Evolutionary conservation across 2,329 filamentous ascomycete species (phyloP).

Genomic region (Aspergillus ochraceoroseus): DNA sequence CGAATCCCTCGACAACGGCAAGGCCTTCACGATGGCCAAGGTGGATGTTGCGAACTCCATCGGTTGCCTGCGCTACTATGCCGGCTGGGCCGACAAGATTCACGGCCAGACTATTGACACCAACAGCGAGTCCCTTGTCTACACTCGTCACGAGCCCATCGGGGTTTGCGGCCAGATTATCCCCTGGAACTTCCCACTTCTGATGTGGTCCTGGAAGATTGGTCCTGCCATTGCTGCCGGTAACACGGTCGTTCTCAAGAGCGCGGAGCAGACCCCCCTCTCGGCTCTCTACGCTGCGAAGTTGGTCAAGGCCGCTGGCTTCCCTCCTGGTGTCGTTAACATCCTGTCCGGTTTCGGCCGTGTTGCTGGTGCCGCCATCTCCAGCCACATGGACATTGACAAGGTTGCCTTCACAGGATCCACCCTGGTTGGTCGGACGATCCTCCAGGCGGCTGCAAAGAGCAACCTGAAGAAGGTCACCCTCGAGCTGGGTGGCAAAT

Average conservation of each 20-base stretch:
- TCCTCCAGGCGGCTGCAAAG: constrained; percentile 58
- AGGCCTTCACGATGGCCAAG: constrained; percentile 48
- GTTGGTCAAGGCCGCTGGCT: constrained; percentile 56
- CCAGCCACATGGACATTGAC: constrained; percentile 60
- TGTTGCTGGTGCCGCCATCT: constrained; percentile 65
- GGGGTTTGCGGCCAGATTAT: constrained; percentile 86
- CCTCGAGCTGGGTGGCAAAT: constrained; percentile 37
- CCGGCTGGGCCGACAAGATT: constrained; percentile 93
- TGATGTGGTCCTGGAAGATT: constrained; percentile 83
- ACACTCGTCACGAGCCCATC: constrained; percentile 72
- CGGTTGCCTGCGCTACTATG: constrained; percentile 78
- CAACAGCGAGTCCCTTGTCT: constrained; percentile 72
- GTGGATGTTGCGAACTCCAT: constrained; percentile 66
- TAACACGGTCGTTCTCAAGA: constrained; percentile 60
- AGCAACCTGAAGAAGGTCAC: constrained; percentile 63
- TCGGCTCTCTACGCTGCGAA: constrained; percentile 57
- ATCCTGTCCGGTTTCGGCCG: constrained; percentile 70
- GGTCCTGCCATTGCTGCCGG: constrained; percentile 63
- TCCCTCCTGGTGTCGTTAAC: constrained; percentile 59
- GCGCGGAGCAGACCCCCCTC: constrained; percentile 62
- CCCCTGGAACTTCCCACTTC: constrained; percentile 81
- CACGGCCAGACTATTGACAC: constrained; percentile 83
- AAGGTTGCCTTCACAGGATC: constrained; percentile 62
- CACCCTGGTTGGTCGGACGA: constrained; percentile 55
- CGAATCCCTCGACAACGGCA: constrained; percentile 65